Conservation (phyloP, 2,329 filamentous ascomycete genomes). For the Claviceps citrina region DNA sequence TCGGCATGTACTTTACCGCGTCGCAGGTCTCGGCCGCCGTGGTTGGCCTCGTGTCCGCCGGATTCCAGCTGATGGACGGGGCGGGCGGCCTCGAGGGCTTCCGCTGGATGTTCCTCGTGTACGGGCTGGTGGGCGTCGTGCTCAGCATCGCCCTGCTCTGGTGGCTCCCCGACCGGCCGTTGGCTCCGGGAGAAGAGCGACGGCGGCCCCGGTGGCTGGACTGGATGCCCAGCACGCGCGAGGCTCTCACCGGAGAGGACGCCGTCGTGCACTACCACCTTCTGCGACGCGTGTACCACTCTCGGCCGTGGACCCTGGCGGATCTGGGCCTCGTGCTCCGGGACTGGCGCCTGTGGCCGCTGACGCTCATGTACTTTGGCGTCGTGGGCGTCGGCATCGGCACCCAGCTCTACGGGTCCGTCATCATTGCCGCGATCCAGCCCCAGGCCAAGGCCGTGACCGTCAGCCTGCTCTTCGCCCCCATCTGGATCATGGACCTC, state of each 20-base stretch:
- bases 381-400: conserved; percentile 87
- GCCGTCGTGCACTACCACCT: conserved; percentile 72
- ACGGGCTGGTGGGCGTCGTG: conserved; percentile 58
- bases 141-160: conserved; percentile 63
- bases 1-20: conserved; percentile 80
- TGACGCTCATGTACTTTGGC: conserved; percentile 85
- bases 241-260: conserved; percentile 62
- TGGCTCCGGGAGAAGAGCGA: conserved; percentile 51
- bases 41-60: conserved; percentile 76
- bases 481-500: conserved; percentile 89
- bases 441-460: conserved; percentile 56
- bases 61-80: conserved; percentile 85
- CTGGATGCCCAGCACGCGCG: conserved; percentile 53
- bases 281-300: conserved; percentile 64
- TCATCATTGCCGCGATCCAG: conserved; percentile 72
- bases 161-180: conserved; percentile 79
- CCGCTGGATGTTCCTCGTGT: conserved; percentile 86
- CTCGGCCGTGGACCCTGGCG: conserved; percentile 53
- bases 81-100: conserved; percentile 61
- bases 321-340: conserved; percentile 58
- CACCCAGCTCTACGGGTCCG: conserved; percentile 72
- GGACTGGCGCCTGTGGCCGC: conserved; percentile 79
- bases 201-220: conserved; percentile 36
- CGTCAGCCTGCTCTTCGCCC: conserved; percentile 70
- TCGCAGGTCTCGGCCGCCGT: conserved; percentile 79